These are phyloP conservation scores for Helianthus annuus DNA, from an alignment of 129 eudicot genomes.

Conservation along the genomic window HanXRQr2.0-SUNRISE NC_035445.2:90753645-90754144, in stretches of 20 bases:
- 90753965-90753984: neutral
- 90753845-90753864: no score
- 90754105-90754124: neutral
- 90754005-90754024: no score
- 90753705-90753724: neutral
- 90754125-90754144: neutral
- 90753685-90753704: neutral
- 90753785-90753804: neutral
- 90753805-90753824: neutral
- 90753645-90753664: slow-evolving; percentile 2
- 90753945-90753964: neutral
- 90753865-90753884: no score
- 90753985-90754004: no score
- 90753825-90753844: neutral
- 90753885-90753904: no score
- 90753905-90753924: neutral
- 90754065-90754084: no score
- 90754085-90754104: no score
- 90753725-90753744: neutral
- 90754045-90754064: no score
- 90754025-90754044: no score
- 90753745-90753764: neutral
- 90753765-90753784: neutral
- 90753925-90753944: neutral
- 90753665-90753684: neutral